Percentiles rank a stretch among this genome's conserved stretches.
These are phyloP conservation scores for Venturia nashicola DNA, from an alignment of 2,329 filamentous ascomycete genomes.

Conservation along the genomic window DNA sequence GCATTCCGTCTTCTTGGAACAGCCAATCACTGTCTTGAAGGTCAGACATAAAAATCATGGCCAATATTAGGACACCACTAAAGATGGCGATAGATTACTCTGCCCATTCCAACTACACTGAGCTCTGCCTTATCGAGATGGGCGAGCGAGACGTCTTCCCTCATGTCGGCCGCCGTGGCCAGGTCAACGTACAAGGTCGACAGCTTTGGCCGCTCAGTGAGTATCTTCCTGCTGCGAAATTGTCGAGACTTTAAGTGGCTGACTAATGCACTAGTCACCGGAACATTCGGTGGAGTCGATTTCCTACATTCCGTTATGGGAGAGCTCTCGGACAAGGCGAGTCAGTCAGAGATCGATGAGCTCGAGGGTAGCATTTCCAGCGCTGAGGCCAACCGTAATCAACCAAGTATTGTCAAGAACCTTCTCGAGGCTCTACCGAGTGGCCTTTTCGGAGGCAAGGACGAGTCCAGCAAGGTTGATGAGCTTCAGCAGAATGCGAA, in stretches of 20 bases:
- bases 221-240: too few species aligned
- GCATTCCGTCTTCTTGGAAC: conserved; percentile 78
- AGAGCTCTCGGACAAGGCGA: conserved; percentile 75
- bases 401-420: conserved; percentile 65
- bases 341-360: conserved; percentile 80
- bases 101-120: conserved; percentile 86
- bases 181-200: conserved; percentile 56
- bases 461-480: conserved; percentile 64
- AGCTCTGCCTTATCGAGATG: conserved; percentile 77
- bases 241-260: too few species aligned
- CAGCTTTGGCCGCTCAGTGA: conserved; percentile 58
- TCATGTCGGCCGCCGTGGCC: conserved; percentile 68
- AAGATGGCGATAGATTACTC: conserved; percentile 54
- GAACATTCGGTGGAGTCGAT: conserved; percentile 89
- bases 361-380: conserved; percentile 69
- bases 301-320: conserved; percentile 80
- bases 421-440: conserved; percentile 72
- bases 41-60: conserved; percentile 23
- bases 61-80: not conserved
- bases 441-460: conserved; percentile 63
- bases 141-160: conserved; percentile 75
- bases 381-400: conserved; percentile 47
- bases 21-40: conserved; percentile 77
- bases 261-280: conserved; percentile 43
- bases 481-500: conserved; percentile 68